phyloP scores from a whole-genome alignment of 163 green algal species.

The Botryococcus braunii region DNA sequence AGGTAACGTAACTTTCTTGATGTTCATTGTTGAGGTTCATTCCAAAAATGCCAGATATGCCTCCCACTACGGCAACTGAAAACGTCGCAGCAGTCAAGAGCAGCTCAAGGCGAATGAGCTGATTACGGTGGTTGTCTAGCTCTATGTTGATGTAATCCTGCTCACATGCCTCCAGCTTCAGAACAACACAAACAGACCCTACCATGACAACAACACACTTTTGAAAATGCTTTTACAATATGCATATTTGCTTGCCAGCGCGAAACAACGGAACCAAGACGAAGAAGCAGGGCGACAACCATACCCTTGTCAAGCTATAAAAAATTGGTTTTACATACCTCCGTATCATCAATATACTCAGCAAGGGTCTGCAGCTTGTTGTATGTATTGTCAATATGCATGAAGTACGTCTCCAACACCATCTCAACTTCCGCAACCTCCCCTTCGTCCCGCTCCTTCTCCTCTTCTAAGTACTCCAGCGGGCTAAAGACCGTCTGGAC shows the following conservation, averaged over 20 bases:
- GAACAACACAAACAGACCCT: no score
- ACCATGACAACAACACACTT: no score
- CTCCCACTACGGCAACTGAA: constrained; percentile 64
- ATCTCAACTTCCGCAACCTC: constrained; percentile 23
- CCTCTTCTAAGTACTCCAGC: constrained; percentile 4
- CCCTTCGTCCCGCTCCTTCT: constrained; percentile 16
- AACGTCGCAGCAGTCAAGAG: constrained; percentile 70
- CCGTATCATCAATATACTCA: constrained; percentile 75
- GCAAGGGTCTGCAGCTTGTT: constrained; percentile 70
- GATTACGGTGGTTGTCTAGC: constrained; percentile 77
- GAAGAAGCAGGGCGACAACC: no score
- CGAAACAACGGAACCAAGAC: no score
- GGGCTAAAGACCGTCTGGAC: no score
- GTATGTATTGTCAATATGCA: constrained; percentile 81
- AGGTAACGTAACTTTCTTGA: no score
- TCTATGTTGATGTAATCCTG: constrained; percentile 80
- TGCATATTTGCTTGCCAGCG: no score
- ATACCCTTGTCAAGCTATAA: neutral
- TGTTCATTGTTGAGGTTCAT: no score
- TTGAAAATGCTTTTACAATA: no score
- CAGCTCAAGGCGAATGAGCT: constrained; percentile 54
- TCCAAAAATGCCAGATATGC: constrained; percentile 73
- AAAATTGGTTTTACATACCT: constrained; percentile 5
- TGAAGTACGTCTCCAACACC: constrained; percentile 83
- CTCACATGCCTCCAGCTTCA: no score